A percentile compares a stretch with the other conserved stretches of the same genome.
These are phyloP conservation scores for Pseudomonodictys pantanalensis DNA, from an alignment of 495 filamentous ascomycete genomes.

Conservation along the genomic window DNA sequence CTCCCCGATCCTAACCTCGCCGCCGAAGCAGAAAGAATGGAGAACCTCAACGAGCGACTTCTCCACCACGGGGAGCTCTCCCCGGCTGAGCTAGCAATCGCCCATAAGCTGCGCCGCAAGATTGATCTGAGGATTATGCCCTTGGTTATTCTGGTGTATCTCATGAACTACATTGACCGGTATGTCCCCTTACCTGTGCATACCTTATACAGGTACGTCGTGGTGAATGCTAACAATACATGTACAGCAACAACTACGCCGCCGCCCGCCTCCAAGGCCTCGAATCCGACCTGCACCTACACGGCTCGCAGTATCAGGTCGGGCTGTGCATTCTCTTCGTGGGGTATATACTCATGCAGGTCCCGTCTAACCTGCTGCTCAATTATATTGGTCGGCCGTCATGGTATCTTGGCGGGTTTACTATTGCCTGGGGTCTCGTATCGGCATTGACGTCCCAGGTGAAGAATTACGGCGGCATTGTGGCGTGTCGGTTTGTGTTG, in stretches of 20 bases:
- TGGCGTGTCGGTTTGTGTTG: slow-evolving; percentile 12
- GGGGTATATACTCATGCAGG: slow-evolving; percentile 5
- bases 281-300: slow-evolving; percentile 6
- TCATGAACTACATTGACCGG: slow-evolving; percentile 59
- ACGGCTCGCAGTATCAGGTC: slow-evolving; percentile 17
- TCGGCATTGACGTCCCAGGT: slow-evolving; percentile 11
- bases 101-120: slow-evolving; percentile 49
- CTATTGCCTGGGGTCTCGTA: slow-evolving; percentile 8
- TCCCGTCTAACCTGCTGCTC: slow-evolving; percentile 17
- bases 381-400: slow-evolving; percentile 13
- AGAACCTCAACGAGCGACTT: slow-evolving; percentile 47
- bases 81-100: slow-evolving; percentile 46
- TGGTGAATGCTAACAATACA: background rate
- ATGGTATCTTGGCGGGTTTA: slow-evolving; percentile 12
- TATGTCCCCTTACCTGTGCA: background rate
- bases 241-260: slow-evolving; percentile 51
- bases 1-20: slow-evolving; percentile 43
- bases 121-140: slow-evolving; percentile 58
- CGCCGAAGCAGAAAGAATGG: slow-evolving; percentile 39
- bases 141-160: slow-evolving; percentile 54
- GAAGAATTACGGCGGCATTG: slow-evolving; percentile 9
- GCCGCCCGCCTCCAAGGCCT: slow-evolving; percentile 39
- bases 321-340: slow-evolving; percentile 21
- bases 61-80: slow-evolving; percentile 44
- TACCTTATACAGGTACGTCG: background rate